These are phyloP conservation scores for Poronia punctata DNA, from an alignment of 495 filamentous ascomycete species.

Conservation along the genomic window DNA sequence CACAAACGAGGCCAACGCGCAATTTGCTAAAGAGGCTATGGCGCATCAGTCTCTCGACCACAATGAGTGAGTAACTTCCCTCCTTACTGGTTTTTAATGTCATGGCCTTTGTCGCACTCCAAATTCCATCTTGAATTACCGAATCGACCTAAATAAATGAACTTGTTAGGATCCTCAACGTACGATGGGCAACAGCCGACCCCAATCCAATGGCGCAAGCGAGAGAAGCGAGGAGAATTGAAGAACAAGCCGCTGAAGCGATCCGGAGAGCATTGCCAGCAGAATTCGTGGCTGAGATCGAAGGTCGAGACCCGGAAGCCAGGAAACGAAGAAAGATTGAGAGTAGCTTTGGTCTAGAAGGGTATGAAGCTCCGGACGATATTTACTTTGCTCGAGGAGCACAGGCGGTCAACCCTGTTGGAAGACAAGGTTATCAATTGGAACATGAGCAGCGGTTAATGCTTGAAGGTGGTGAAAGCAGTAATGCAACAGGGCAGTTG, in stretches of 20 bases:
- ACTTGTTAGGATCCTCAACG: conserved; percentile 90
- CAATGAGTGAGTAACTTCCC: no score
- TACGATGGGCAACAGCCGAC: conserved; percentile 93
- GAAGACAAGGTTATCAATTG: conserved; percentile 42
- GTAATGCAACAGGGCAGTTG: conserved; percentile 7
- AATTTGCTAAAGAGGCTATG: conserved; percentile 93
- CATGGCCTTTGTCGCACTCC: no score
- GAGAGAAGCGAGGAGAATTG: conserved; percentile 78
- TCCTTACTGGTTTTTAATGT: no score
- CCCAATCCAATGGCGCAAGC: conserved; percentile 95
- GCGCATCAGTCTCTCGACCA: conserved; percentile 77
- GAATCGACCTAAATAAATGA: no score
- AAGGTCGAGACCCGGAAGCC: conserved; percentile 81
- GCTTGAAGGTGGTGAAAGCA: conserved; percentile 35
- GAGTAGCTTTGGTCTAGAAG: conserved; percentile 77
- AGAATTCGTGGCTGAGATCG: conserved; percentile 87
- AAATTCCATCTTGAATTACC: no score
- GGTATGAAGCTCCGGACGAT: conserved; percentile 92
- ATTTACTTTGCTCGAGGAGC: conserved; percentile 76
- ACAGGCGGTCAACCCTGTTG: conserved; percentile 52
- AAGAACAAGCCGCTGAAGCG: conserved; percentile 97
- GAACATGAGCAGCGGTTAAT: conserved; percentile 43
- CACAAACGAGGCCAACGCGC: conserved; percentile 72
- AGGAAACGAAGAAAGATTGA: conserved; percentile 85
- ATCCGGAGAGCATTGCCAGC: conserved; percentile 85